A percentile compares a stretch with the other conserved stretches of the same genome.
Evolutionary conservation across 2,329 filamentous ascomycete genomes (phyloP).

Genomic region (Fonsecaea erecta): DNA sequence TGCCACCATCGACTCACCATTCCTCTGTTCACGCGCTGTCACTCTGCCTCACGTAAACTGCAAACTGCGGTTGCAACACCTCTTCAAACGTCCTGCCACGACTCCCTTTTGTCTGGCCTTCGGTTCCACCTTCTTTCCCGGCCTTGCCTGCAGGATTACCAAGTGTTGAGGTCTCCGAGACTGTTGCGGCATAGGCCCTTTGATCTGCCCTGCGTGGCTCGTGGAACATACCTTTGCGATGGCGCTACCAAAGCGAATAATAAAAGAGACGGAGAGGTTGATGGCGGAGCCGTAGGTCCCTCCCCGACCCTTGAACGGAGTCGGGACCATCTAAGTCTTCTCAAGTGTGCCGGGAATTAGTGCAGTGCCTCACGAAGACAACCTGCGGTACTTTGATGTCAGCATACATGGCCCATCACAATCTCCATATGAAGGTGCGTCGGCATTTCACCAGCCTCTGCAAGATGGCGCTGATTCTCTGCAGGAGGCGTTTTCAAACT

Average conservation of each 20-base stretch:
- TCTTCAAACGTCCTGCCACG: not conserved
- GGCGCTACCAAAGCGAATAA: conserved; percentile 92
- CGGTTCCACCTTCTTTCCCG: not conserved
- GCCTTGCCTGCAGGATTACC: not conserved
- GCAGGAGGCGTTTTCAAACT: conserved; percentile 88
- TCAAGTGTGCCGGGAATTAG: conserved; percentile 91
- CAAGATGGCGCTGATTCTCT: conserved; percentile 12
- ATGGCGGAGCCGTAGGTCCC: conserved; percentile 87
- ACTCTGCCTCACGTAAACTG: not conserved
- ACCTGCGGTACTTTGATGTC: conserved; percentile 97
- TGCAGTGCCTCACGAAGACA: conserved; percentile 93
- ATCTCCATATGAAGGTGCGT: conserved; percentile 89
- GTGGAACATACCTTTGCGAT: conserved; percentile 19
- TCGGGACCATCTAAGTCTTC: conserved; percentile 13
- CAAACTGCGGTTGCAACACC: not conserved
- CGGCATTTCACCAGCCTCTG: not conserved
- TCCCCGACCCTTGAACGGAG: not conserved
- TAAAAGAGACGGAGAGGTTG: conserved; percentile 97
- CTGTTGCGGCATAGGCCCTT: conserved; percentile 1
- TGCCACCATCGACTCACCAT: not conserved
- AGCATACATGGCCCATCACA: conserved; percentile 90
- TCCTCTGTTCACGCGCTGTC: not conserved
- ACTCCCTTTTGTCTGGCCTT: not conserved
- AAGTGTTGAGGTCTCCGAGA: not conserved
- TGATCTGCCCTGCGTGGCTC: conserved; percentile 14